Evolutionary conservation across 176 grass and related monocot species (phyloP).

Genomic region (Areca catechu): DNA sequence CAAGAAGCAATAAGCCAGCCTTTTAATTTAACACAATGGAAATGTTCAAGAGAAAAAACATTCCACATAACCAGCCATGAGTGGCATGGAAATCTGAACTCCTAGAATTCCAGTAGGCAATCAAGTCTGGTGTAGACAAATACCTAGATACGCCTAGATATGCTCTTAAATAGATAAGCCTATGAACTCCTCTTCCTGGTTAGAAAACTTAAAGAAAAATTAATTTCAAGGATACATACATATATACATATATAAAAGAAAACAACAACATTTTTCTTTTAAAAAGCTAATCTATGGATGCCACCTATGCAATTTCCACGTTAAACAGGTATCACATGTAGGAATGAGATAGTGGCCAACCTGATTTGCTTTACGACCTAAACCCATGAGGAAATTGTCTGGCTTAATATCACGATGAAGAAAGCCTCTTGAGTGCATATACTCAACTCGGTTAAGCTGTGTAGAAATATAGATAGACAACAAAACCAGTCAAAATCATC

Average conservation of each 20-base stretch:
- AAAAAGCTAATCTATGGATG: no score
- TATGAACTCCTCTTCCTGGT: no score
- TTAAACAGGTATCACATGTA: no score
- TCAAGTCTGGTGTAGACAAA: no score
- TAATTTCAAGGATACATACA: not conserved
- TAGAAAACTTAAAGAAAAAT: not conserved
- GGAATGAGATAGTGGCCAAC: conserved; percentile 14
- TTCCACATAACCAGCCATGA: no score
- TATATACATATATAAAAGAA: no score
- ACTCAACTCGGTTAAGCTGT: conserved; percentile 84
- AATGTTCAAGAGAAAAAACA: not conserved
- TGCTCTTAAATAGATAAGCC: no score
- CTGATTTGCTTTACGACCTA: conserved; percentile 88
- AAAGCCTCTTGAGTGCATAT: conserved; percentile 92
- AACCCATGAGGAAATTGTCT: conserved; percentile 83
- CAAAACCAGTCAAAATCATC: not conserved
- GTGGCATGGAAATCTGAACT: no score
- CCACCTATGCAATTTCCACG: no score
- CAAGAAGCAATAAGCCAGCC: not conserved
- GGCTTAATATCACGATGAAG: conserved; percentile 94
- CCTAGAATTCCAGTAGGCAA: no score
- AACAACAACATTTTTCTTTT: not conserved
- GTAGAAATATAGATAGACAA: not conserved
- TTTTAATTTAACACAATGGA: not conserved
- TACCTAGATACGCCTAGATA: no score